Base-by-base conservation (phyloP, 2,329 filamentous ascomycete genomes). In the Simplicillium aogashimaense region DNA sequence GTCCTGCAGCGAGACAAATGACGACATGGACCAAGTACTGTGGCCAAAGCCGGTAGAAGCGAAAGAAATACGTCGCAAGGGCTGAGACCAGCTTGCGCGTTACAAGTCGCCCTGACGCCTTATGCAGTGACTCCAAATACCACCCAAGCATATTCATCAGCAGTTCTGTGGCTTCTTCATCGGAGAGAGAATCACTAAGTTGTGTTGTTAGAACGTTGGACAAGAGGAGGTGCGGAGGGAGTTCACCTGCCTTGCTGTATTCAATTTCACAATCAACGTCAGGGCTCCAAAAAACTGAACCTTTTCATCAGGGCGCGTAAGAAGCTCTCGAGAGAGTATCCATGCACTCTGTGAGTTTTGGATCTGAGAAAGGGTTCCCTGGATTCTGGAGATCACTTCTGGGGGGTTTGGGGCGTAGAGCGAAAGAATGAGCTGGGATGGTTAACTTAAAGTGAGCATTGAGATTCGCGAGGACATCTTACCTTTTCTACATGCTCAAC, bases 221-320 rank as follows among this genome's bases (percentile, higher is more conserved):
- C 15, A 13, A 13, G 18, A 29, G 8, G 12, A 16, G 7, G 18
- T 11, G 13, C 3, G 17, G 11, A 14, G 11, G 14, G 6, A 32
- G n/a, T 38, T 20, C 11, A 53, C 68, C 47, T 65, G 84, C 83
- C 81, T 86, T 55, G 92, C 86, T n/a, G 81, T 83, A 57, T 97
- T 95, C 43, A 97, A 76, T 64, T 97, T 98, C 51, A 97, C 79
- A 38, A 87, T 94, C 49, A 95, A 83, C 0, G 90, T 97, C 43
- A 95, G 71, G 25, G 89, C 90, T 12, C 87, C 92, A 56, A 94
- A 95, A 63, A 97, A 97, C 47, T 84, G 83, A 49, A 92, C 78
- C 52, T 89, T 82, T 45, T 83, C 75, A 49, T 86, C 79, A 16
- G 74, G 65, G 45, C 77, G 78, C 38, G 67, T 67, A 10, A 95